Evolutionary conservation across 805 yeast genomes (phyloP).

Genomic region (Ogataea ganodermae): DNA sequence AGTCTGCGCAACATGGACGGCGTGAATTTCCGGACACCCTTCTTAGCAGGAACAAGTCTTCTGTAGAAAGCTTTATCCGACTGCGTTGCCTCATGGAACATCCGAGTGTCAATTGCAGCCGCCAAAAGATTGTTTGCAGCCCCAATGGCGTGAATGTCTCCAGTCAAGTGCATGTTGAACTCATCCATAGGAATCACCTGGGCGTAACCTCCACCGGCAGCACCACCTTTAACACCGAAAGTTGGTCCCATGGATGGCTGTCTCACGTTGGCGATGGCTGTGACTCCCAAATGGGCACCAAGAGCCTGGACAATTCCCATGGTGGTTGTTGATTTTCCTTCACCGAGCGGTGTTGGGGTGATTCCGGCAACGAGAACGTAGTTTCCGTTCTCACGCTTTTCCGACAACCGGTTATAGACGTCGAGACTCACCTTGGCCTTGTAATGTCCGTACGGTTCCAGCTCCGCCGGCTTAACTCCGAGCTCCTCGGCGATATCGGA

Average conservation of each 20-base stretch:
- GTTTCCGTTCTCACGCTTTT: conserved; percentile 62
- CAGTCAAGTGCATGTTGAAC: conserved; percentile 82
- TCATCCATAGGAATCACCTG: conserved; percentile 90
- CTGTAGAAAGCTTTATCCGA: conserved; percentile 69
- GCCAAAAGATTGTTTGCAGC: conserved; percentile 80
- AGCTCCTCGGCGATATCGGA: conserved; percentile 68
- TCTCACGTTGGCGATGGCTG: conserved; percentile 78
- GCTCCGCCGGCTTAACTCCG: conserved; percentile 64
- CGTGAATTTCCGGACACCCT: conserved; percentile 69
- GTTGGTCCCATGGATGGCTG: conserved; percentile 92
- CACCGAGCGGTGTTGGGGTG: conserved; percentile 85
- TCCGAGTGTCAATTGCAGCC: conserved; percentile 85
- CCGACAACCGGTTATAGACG: conserved; percentile 60
- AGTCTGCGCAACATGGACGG: conserved; percentile 68
- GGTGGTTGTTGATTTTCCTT: conserved; percentile 83
- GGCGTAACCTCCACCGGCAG: conserved; percentile 88
- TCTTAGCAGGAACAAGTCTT: conserved; percentile 74
- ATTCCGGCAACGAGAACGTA: conserved; percentile 80
- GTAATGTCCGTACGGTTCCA: conserved; percentile 73
- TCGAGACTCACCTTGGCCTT: conserved; percentile 75
- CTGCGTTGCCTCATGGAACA: conserved; percentile 81
- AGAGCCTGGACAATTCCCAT: conserved; percentile 81
- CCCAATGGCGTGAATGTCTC: conserved; percentile 83
- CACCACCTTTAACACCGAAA: conserved; percentile 87
- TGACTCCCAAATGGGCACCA: conserved; percentile 70